A percentile compares a stretch with the other conserved stretches of the same genome.
Conservation (phyloP, 805 yeast species). For the Kregervanrija delftensis region DNA sequence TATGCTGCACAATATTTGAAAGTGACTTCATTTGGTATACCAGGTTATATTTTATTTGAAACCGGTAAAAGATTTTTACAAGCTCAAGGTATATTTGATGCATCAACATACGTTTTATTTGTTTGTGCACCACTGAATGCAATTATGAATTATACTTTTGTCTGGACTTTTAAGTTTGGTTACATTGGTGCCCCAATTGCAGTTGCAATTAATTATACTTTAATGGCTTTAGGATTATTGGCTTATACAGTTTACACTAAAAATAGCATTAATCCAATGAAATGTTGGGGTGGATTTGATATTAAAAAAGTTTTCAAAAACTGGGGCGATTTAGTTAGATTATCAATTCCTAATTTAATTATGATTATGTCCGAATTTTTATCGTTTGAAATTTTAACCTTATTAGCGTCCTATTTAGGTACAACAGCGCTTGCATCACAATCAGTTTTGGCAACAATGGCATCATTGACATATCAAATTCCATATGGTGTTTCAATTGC, state of each 20-base stretch:
- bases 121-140: conserved; percentile 74
- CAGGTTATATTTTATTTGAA: conserved; percentile 62
- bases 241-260: conserved; percentile 43
- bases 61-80: conserved; percentile 68
- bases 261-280: conserved; percentile 27
- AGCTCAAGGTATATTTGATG: conserved; percentile 74
- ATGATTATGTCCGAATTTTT: conserved; percentile 78
- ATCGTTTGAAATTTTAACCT: conserved; percentile 69
- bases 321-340: conserved; percentile 57
- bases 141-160: conserved; percentile 55
- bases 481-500: conserved; percentile 76
- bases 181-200: conserved; percentile 74
- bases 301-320: conserved; percentile 36
- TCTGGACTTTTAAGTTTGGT: conserved; percentile 65
- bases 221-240: conserved; percentile 55
- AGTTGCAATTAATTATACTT: conserved; percentile 62
- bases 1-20: conserved; percentile 55
- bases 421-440: conserved; percentile 61
- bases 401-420: conserved; percentile 63
- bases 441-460: conserved; percentile 62
- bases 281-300: conserved; percentile 32
- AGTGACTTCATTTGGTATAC: conserved; percentile 56
- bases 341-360: conserved; percentile 67
- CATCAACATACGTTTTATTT: conserved; percentile 63
- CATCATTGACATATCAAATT: conserved; percentile 61